These are phyloP conservation scores for Veloboletus limbatus DNA, from an alignment of 1,284 basidiomycete genomes.

Conservation along the genomic window DNA sequence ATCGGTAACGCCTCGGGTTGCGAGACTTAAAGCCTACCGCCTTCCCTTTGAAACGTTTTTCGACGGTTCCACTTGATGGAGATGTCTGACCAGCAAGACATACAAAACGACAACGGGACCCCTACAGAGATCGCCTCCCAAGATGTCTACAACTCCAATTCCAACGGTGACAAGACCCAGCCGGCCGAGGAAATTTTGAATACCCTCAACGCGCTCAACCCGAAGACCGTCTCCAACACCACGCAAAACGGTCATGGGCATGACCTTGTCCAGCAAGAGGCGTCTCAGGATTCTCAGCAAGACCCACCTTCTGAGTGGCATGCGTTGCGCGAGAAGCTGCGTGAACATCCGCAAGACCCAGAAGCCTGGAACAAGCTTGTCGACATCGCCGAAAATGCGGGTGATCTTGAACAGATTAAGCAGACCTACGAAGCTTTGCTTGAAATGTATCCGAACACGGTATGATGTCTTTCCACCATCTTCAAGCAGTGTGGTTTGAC, in stretches of 20 bases:
- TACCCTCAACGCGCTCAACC: constrained; percentile 38
- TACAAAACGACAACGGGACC: constrained; percentile 24
- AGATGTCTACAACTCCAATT: constrained; percentile 23
- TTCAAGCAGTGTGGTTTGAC: constrained; percentile 29
- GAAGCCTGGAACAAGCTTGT: constrained; percentile 63
- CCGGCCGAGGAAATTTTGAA: constrained; percentile 41
- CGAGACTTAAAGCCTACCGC: constrained; percentile 6
- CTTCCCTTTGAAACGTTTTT: constrained; percentile 32
- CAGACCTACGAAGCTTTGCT: constrained; percentile 66
- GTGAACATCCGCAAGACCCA: constrained; percentile 53
- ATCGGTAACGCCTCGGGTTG: constrained; percentile 11
- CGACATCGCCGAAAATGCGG: constrained; percentile 54
- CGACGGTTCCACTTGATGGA: constrained; percentile 30
- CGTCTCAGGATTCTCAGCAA: constrained; percentile 24
- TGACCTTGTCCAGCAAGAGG: constrained; percentile 23
- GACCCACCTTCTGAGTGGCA: constrained; percentile 49
- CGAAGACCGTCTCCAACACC: constrained; percentile 30
- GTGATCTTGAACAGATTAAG: constrained; percentile 61
- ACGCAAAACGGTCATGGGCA: constrained; percentile 31
- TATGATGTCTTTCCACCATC: constrained; percentile 34
- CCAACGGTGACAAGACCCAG: constrained; percentile 36
- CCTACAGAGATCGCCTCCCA: constrained; percentile 30
- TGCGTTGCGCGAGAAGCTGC: constrained; percentile 42
- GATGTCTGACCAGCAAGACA: constrained; percentile 38
- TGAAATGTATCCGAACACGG: constrained; percentile 66